Conservation (phyloP, 768 basidiomycete species). For the Russula griseocarnosa region DNA sequence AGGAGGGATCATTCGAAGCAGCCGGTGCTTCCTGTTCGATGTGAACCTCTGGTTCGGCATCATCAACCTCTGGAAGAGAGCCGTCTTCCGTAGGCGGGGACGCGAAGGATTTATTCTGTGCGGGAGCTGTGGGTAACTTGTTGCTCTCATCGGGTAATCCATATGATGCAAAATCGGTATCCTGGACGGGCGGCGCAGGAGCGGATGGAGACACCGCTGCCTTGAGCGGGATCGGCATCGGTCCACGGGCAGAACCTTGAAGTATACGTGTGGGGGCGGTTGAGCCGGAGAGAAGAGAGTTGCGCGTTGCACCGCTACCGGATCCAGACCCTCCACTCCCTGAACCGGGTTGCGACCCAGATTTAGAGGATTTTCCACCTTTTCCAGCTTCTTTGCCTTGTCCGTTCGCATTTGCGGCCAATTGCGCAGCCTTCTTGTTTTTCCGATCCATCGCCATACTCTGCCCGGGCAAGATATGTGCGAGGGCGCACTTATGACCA, state of each 20-base stretch:
- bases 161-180: constrained; percentile 70
- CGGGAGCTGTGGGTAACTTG: constrained; percentile 46
- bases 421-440: constrained; percentile 90
- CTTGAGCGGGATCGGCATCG: constrained; percentile 65
- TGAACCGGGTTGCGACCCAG: constrained; percentile 33
- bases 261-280: constrained; percentile 61
- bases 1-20: constrained; percentile 35
- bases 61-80: constrained; percentile 17
- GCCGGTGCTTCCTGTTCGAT: constrained; percentile 14
- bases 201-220: constrained; percentile 71
- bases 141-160: constrained; percentile 59
- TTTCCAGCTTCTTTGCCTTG: constrained; percentile 37
- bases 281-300: constrained; percentile 49
- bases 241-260: constrained; percentile 47
- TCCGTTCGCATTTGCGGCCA: constrained; percentile 44
- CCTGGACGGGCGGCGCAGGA: constrained; percentile 71
- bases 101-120: constrained; percentile 32
- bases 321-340: constrained; percentile 22
- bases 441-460: constrained; percentile 94
- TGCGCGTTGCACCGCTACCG: constrained; percentile 31
- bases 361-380: constrained; percentile 37
- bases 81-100: constrained; percentile 17
- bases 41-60: constrained; percentile 7
- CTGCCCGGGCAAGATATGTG: constrained; percentile 92
- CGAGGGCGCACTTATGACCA: constrained; percentile 82